Evolutionary conservation across 2,329 filamentous ascomycete genomes (phyloP), one percentile per base, ranked within the genome.

Genomic region (Malbranchea cinnamomea): DNA sequence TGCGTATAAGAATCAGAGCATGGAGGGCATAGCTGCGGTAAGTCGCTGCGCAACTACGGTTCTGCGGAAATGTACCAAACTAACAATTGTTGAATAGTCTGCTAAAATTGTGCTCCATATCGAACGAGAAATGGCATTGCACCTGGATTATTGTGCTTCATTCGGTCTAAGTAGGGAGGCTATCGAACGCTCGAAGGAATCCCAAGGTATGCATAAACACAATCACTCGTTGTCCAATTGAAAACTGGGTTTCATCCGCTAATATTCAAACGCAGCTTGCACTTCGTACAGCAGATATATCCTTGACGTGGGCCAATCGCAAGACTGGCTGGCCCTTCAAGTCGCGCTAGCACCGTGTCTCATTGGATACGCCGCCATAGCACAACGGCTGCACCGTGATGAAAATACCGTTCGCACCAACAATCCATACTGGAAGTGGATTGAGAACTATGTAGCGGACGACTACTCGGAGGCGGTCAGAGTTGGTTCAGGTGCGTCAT

Each of bases 391-490:
- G 3, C 65, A 74, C 42, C 61, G 61, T 9, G 74, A 79, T 37
- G 57, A 66, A 28, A 62, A 59, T n/a, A 78, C 73, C 20, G 45
- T 59, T 28, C 63, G 65, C 22, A 63, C 77, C 8, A 71, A 62
- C 0, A 91, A 87, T 49, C 63, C 58, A 11, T 95, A 92, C 58
- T 89, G 79, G 77, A 68, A 74, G 26, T 95, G 87, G 87, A 82
- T 95, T 41, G 65, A 85, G 48, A 91, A 82, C 46, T 95, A 94
- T 48, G 70, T 79, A 10, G 78, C 75, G 2, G 74, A 81, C 1
- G 80, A 89, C 49, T 94, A 92, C 41, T 57, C 63, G 1, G 63
- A 74, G 37, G 80, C 81, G 4, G 79, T 91, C 31, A 62, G 62
- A 39, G 63, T 71, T 3, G 82, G 81, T 13, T 71, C 67, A 32